Evolutionary conservation across 139 green algal species (phyloP), one percentile per base, ranked within the genome.

Genomic region (Chlorella sp.): DNA sequence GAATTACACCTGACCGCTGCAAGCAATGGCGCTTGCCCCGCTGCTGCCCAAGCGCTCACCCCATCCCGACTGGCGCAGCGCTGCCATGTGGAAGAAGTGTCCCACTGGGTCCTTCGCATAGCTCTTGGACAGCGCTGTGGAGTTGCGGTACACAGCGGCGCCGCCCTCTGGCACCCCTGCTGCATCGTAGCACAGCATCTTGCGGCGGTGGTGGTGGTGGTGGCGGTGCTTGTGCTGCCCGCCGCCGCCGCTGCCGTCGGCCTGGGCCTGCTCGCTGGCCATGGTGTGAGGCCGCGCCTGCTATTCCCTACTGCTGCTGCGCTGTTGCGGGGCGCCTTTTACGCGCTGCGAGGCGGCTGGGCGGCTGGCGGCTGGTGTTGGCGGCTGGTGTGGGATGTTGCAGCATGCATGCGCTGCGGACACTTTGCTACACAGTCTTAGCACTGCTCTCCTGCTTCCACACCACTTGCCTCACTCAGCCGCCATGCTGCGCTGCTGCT

Each of bases 31-130:
- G 75, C 15, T 42, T 30, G 79, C 79, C 12, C 14, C 77, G 48
- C 11, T 3, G 9, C 48, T 0, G 1, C 34, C 1, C 0, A n/a
- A 4, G 15, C 26, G 71, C 94, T 92, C 89, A 96, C 95, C 92
- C 53, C 94, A 92, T 24, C 96, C 96, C 21, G 88, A 57, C 86
- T 98, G 95, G 79, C 91, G 86, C 22, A 97, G 86, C 34, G 95
- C 93, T 61, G 89, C 90, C 5, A 91, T 81, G 76, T 97, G 95
- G 87, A 97, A 97, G 2, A 87, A 57, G 66, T 94, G 81, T 1
- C 96, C 96, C 21, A 93, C 96, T 26, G 96, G 68, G 40, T 98
- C 96, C 87, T 97, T 97, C 53, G 34, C 64, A 24, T 81, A 88
- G 61, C 40, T 86, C 53, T 83, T 77, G 30, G 93, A n/a, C 32